A percentile compares a stretch with the other conserved stretches of the same genome.
phyloP scores from a whole-genome alignment of 257 asterid genomes.

The Osmanthus fragrans region DNA sequence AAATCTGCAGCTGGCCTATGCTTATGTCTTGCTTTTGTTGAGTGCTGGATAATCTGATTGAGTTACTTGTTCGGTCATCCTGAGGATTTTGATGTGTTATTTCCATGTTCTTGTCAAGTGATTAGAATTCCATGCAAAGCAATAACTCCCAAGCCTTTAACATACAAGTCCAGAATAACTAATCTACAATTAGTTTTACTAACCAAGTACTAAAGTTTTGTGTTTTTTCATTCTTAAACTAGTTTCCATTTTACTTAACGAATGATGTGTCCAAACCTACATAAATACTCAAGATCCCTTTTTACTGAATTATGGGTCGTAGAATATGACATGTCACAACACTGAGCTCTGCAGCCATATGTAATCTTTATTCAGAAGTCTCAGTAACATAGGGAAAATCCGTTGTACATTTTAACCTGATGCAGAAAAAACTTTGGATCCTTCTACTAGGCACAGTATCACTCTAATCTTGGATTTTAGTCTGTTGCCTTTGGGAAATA shows the following conservation, averaged over 20 bases:
- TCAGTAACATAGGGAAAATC: neutral
- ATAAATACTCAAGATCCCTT: neutral
- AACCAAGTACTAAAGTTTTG: neutral
- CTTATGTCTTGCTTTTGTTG: neutral
- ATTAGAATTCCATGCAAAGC: neutral
- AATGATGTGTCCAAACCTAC: neutral
- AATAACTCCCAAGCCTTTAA: neutral
- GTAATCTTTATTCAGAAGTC: neutral
- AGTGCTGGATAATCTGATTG: constrained; percentile 9
- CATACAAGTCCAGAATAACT: neutral
- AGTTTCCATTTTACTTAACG: neutral
- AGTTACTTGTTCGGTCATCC: neutral
- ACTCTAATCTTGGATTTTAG: neutral
- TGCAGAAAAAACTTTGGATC: neutral
- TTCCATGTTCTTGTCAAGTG: neutral
- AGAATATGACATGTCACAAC: neutral
- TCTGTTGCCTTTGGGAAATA: neutral
- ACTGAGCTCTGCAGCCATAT: neutral
- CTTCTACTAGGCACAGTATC: neutral
- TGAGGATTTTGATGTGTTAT: neutral
- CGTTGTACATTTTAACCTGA: neutral
- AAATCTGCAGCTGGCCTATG: constrained; percentile 6
- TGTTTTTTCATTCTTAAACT: neutral
- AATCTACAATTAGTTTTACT: neutral
- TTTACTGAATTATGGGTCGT: neutral